Base-by-base conservation (phyloP, 306 rosid species). In the Leucaena leucocephala region DNA sequence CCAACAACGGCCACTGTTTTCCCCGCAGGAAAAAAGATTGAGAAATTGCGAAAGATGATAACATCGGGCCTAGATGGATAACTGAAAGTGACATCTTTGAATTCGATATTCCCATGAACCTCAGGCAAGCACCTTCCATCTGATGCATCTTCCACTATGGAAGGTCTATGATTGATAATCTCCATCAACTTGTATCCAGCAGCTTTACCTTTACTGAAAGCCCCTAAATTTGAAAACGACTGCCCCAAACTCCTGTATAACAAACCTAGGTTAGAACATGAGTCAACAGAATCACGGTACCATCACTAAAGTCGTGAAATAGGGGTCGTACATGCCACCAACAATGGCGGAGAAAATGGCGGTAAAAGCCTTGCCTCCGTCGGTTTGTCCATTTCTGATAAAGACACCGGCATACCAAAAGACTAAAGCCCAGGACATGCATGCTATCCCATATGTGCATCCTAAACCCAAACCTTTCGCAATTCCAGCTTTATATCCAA, bases 371-470 rank as follows among this genome's bases (percentile, higher is more conserved):
- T 96, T 93, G 78, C 99, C 99, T 3, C 98, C 99, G 42, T 96
- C 99, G 43, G 92, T 84, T 77, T 96, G 99, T 42, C 98, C 99
- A 69, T 91, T 96, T 63, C 99, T 71, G 82, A 96, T 93, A 78
- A 96, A 96, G 66, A 96, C 99, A 3, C 99, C 98, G 0, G 99
- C 99, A 54, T 96, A 96, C 99, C 99, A 96, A 71, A 93, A 96
- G 64, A 93, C 99, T 4, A 96, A 91, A 11, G 99, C 99, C 99
- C 99, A 96, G 0, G 99, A 96, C 99, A 96, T 96, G 79, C 99
- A 96, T 27, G 99, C 99, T 59, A 96, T 96, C 7, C 98, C 99
- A 82, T 96, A 96, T n/a, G 99, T 96, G 85, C 99, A 96, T 72
- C 99, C 99, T 13, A 96, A 77, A 39, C 99, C 99, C 74, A 96